Evolutionary conservation across 257 asterid genomes (phyloP).

Genomic region (Rehmannia glutinosa): DNA sequence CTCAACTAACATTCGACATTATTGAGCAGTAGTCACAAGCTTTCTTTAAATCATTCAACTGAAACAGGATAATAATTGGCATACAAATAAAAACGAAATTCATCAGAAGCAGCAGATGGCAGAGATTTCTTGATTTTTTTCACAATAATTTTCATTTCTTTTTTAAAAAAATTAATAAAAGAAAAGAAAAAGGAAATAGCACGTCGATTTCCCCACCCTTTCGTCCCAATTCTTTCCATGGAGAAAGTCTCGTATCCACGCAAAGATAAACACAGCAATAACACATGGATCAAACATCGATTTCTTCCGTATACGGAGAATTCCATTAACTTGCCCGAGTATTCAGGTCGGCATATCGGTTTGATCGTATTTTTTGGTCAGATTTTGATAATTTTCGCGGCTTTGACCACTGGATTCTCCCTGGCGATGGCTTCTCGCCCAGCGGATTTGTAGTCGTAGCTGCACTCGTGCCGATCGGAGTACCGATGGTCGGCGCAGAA

Average conservation of each 20-base stretch:
- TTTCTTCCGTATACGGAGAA: too few relatives aligned
- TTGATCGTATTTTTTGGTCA: too few relatives aligned
- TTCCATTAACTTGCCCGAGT: slow-evolving; percentile 6
- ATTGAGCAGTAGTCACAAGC: slow-evolving; percentile 1
- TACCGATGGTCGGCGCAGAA: slow-evolving; percentile 85
- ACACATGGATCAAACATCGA: slow-evolving; percentile 3
- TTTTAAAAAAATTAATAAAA: too few relatives aligned
- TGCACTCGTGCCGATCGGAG: slow-evolving; percentile 89
- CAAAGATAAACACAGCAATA: slow-evolving; percentile 7
- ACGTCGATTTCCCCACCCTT: neutral
- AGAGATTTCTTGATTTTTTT: too few relatives aligned
- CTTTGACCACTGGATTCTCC: slow-evolving; percentile 93
- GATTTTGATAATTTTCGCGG: slow-evolving; percentile 64
- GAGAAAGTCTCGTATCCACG: slow-evolving; percentile 3
- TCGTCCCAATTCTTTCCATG: neutral
- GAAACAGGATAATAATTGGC: slow-evolving; percentile 1
- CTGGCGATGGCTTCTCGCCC: slow-evolving; percentile 76
- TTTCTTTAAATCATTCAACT: slow-evolving; percentile 1
- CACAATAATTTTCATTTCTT: slow-evolving; percentile 18
- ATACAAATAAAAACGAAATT: slow-evolving; percentile 7
- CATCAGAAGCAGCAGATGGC: neutral
- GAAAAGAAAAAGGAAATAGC: too few relatives aligned
- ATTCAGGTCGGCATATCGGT: too few relatives aligned
- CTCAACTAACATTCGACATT: too few relatives aligned
- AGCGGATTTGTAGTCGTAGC: slow-evolving; percentile 74